Evolutionary conservation across 805 yeast genomes (phyloP).

Genomic region (Brettanomyces naardenensis): DNA sequence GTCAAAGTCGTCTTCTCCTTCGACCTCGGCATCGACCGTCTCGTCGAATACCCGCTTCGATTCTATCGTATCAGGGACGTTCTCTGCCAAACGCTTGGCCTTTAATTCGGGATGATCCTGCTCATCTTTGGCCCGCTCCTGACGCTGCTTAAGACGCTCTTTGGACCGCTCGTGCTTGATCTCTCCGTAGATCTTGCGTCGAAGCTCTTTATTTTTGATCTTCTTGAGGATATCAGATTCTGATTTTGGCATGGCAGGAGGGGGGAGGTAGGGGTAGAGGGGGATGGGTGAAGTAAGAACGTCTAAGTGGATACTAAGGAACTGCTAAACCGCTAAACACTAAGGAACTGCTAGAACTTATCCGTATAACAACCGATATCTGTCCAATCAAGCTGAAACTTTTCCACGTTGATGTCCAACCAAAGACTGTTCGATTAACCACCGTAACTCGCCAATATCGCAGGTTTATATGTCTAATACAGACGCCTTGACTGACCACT

Average conservation of each 20-base stretch:
- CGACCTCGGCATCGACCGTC: constrained; percentile 54
- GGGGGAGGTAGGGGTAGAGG: too few relatives aligned
- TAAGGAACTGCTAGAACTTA: too few relatives aligned
- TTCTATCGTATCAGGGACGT: constrained; percentile 79
- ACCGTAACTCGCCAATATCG: too few relatives aligned
- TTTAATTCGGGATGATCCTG: constrained; percentile 72
- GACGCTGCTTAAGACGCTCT: constrained; percentile 66
- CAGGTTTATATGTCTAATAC: too few relatives aligned
- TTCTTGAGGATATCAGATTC: constrained; percentile 32
- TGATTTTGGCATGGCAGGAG: constrained; percentile 25
- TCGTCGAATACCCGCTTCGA: constrained; percentile 81
- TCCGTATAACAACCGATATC: too few relatives aligned
- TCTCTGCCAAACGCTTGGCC: constrained; percentile 68
- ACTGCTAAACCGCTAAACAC: too few relatives aligned
- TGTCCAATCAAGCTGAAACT: too few relatives aligned
- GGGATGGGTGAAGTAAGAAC: too few relatives aligned
- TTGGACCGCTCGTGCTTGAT: constrained; percentile 70
- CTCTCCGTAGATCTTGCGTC: constrained; percentile 71
- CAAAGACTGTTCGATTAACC: too few relatives aligned
- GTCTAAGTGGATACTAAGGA: too few relatives aligned
- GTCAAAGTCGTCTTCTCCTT: constrained; percentile 60
- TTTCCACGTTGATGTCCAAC: too few relatives aligned
- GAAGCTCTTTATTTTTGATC: constrained; percentile 68
- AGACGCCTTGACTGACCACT: too few relatives aligned
- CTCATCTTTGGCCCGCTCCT: constrained; percentile 84